Evolutionary conservation across 768 basidiomycete genomes (phyloP).

Genomic region (Butyriboletus loyo): DNA sequence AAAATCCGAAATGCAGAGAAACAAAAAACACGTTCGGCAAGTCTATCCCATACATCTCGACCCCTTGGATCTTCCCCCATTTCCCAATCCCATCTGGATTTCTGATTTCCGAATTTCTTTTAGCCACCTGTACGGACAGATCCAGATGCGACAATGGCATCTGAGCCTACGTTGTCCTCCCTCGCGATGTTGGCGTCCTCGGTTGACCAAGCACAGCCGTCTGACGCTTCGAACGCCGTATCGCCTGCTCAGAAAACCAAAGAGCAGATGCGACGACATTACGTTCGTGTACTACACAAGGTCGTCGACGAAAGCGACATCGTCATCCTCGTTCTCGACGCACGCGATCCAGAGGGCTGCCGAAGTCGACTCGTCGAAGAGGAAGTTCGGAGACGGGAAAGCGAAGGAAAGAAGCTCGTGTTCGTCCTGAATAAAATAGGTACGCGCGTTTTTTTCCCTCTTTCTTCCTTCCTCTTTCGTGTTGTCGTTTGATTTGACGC

Average conservation of each 20-base stretch:
- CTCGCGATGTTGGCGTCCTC: slow-evolving; percentile 50
- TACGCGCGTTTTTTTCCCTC: slow-evolving; percentile 33
- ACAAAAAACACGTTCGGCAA: slow-evolving; percentile 41
- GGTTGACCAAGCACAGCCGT: slow-evolving; percentile 7
- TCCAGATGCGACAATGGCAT: slow-evolving; percentile 63
- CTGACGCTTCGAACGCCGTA: slow-evolving; percentile 30
- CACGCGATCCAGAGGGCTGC: slow-evolving; percentile 92
- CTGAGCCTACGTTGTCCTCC: slow-evolving; percentile 66
- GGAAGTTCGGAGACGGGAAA: slow-evolving; percentile 81
- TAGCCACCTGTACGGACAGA: slow-evolving; percentile 36
- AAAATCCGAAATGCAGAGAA: slow-evolving; percentile 57
- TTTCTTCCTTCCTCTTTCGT: background rate
- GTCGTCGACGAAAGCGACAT: slow-evolving; percentile 95
- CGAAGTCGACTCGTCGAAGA: slow-evolving; percentile 91
- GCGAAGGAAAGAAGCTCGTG: slow-evolving; percentile 87
- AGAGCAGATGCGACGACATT: slow-evolving; percentile 69
- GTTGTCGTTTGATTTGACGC: background rate
- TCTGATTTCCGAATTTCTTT: background rate
- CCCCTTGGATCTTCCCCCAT: background rate
- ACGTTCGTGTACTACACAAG: slow-evolving; percentile 79
- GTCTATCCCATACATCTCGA: slow-evolving; percentile 20
- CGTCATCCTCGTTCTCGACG: slow-evolving; percentile 85
- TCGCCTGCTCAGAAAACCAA: slow-evolving; percentile 47
- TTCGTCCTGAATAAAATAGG: slow-evolving; percentile 98
- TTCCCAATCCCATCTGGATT: background rate